Evolutionary conservation across 2,329 filamentous ascomycete genomes (phyloP), one percentile per base, ranked within the genome.

Genomic region (Colletotrichum navitas): DNA sequence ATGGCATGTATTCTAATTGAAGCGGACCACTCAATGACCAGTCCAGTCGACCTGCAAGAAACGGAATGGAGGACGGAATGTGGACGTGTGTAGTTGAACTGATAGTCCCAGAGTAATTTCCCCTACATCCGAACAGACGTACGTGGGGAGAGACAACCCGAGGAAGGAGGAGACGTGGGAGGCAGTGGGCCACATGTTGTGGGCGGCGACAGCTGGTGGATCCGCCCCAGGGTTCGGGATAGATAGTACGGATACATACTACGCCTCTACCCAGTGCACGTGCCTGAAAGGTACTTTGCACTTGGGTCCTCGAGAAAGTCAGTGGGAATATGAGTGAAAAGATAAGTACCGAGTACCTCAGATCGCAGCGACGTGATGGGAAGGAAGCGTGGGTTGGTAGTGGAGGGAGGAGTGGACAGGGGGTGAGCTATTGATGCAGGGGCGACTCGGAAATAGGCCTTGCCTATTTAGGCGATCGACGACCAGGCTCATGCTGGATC

Each of bases 381-480:
- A 24, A 45, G 24, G 32, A 45, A 32, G 32, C 43, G 45, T 65
- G 54, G 26, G 14, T 6, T 4, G 14, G 14, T 18, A 5, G 29
- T 29, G 29, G 29, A 29, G 12, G 39, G 5, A 41, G 11, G 39
- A 41, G 39, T 16, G 39, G 1, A 18, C 39, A 41, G 39, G 39
- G 39, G 39, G 39, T 11, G 4, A 14, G 14, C 3, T 41, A 6
- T 14, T 14, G 36, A 59, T 43, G 56, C 36, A 29, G 34, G 61
- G 58, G 58, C 21, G n/a, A 62, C 63, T 68, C 58, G 68, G 66
- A 29, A 29, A 14, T 14, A 11, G 7, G n/a, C 32, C 11, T 60
- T 66, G 29, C 64, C 63, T 47, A 21, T 43, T 6, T 68, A 34
- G 45, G 51, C 51, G 68, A 71, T 71, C 68, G 51, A 60, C 66